phyloP scores from a whole-genome alignment of 345 rosid genomes.

The Eucalyptus erythrocorys region DNA sequence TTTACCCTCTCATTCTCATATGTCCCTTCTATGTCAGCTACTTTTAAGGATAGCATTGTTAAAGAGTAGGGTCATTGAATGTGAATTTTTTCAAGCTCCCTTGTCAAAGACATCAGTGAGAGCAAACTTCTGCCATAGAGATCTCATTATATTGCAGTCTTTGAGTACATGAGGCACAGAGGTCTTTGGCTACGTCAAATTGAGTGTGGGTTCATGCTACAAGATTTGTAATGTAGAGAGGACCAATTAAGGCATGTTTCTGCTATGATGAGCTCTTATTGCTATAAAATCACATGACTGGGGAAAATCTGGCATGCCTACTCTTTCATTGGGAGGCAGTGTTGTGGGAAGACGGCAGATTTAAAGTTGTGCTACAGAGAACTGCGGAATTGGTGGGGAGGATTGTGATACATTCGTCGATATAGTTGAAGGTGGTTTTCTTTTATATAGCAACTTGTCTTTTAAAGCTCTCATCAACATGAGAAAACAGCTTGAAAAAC shows the following conservation, averaged over 20 bases:
- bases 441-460: constrained; percentile 84
- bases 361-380: constrained; percentile 36
- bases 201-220: background rate
- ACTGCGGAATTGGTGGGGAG: constrained; percentile 49
- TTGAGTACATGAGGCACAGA: background rate
- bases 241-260: constrained; percentile 53
- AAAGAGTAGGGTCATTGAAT: background rate
- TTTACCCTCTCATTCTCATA: background rate
- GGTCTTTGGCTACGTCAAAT: background rate
- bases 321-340: constrained; percentile 93
- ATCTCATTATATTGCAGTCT: background rate
- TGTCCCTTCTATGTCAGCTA: background rate
- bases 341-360: constrained; percentile 65
- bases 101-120: background rate
- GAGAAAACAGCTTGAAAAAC: constrained; percentile 90
- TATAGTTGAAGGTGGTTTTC: constrained; percentile 88
- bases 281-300: constrained; percentile 55
- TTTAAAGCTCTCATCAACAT: constrained; percentile 84
- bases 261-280: constrained; percentile 37
- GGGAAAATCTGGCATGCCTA: constrained; percentile 62
- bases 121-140: background rate
- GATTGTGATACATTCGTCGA: constrained; percentile 65
- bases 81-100: background rate
- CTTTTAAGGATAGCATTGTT: background rate
- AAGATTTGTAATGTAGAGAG: background rate